phyloP scores from a whole-genome alignment of 192 early-diverging fungal species.

The Coemansia reversa region DNA sequence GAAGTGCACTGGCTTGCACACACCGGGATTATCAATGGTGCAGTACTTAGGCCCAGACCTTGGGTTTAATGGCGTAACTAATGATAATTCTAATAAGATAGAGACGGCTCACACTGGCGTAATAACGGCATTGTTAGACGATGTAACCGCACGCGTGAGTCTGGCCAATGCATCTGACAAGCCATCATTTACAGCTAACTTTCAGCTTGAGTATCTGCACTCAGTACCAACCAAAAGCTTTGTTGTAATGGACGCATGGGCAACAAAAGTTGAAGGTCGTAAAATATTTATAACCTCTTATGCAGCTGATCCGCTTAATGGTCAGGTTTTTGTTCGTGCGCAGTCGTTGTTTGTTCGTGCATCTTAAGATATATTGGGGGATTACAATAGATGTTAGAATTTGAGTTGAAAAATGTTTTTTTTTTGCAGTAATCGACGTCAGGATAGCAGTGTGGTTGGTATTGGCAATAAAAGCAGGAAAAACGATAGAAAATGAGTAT shows the following conservation, averaged over 20 bases:
- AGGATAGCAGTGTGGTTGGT: too few species aligned
- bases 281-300: slow-evolving; percentile 33
- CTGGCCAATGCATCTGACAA: slow-evolving; percentile 25
- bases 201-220: slow-evolving; percentile 35
- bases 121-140: slow-evolving; percentile 29
- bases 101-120: slow-evolving; percentile 26
- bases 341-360: slow-evolving; percentile 36
- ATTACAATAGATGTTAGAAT: too few species aligned
- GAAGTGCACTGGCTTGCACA: neutral
- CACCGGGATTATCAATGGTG: slow-evolving; percentile 34
- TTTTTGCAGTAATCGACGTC: too few species aligned
- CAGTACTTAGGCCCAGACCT: slow-evolving; percentile 33
- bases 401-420: too few species aligned
- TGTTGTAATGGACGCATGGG: slow-evolving; percentile 43
- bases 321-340: slow-evolving; percentile 22
- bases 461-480: too few species aligned
- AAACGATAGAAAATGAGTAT: too few species aligned
- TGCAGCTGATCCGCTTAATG: slow-evolving; percentile 25
- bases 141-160: slow-evolving; percentile 34
- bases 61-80: slow-evolving; percentile 8
- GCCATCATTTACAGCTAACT: slow-evolving; percentile 43
- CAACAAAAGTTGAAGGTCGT: slow-evolving; percentile 36
- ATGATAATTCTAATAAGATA: neutral
- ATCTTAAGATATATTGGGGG: slow-evolving; percentile 2
- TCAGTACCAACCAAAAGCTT: slow-evolving; percentile 16